phyloP scores from a whole-genome alignment of 805 yeast species.

The Ogataea methylovora region DNA sequence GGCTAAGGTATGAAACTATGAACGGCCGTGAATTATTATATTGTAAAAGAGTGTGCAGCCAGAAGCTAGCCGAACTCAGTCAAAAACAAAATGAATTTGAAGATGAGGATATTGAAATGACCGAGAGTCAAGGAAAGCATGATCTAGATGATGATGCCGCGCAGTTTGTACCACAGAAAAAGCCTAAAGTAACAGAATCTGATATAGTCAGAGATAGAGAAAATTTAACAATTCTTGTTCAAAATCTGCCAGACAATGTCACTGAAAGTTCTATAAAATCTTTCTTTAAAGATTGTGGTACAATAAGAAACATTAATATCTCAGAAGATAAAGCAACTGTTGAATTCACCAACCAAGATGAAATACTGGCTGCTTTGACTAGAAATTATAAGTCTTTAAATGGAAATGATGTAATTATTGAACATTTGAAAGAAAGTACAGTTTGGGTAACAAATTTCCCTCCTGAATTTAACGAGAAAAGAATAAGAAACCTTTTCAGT shows the following conservation, averaged over 20 bases:
- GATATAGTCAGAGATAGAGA: slow-evolving; percentile 55
- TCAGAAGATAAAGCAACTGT: slow-evolving; percentile 35
- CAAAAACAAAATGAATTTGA: slow-evolving; percentile 1
- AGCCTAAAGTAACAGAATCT: no score
- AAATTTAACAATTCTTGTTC: slow-evolving; percentile 45
- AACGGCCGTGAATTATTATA: no score
- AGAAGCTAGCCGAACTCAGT: no score
- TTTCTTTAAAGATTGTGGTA: slow-evolving; percentile 59
- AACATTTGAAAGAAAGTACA: slow-evolving; percentile 38
- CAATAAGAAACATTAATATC: slow-evolving; percentile 29
- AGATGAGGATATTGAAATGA: neutral
- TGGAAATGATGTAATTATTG: slow-evolving; percentile 37
- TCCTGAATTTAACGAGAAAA: slow-evolving; percentile 34
- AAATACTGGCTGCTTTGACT: slow-evolving; percentile 52
- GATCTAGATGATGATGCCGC: slow-evolving; percentile 1
- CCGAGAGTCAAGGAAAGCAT: slow-evolving; percentile 1
- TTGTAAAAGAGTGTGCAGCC: no score
- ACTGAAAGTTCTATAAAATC: slow-evolving; percentile 30
- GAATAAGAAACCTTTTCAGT: slow-evolving; percentile 33
- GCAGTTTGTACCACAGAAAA: slow-evolving; percentile 2
- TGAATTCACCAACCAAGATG: slow-evolving; percentile 44
- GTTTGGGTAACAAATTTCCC: slow-evolving; percentile 75
- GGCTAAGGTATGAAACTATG: slow-evolving; percentile 28
- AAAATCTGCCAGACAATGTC: slow-evolving; percentile 33
- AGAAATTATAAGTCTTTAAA: slow-evolving; percentile 43